Evolutionary conservation across 2,329 filamentous ascomycete species (phyloP).

Genomic region (Cytospora chrysosperma): DNA sequence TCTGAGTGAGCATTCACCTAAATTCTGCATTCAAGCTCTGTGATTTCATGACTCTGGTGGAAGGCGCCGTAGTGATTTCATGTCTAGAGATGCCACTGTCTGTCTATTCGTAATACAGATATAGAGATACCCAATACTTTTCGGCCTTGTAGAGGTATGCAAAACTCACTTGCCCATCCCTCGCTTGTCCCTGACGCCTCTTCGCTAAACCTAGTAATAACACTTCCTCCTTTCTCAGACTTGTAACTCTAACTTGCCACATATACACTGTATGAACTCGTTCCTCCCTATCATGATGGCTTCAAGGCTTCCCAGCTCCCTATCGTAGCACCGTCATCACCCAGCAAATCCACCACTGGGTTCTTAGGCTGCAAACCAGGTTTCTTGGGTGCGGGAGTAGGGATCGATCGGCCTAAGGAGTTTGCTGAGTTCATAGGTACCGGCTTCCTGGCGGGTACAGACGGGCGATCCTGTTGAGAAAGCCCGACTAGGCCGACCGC

Average conservation of each 20-base stretch:
- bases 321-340: conserved; percentile 45
- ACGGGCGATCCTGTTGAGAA: conserved; percentile 26
- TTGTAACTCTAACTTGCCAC: too few relatives aligned
- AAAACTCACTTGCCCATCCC: neutral
- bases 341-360: conserved; percentile 47
- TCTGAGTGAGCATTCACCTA: neutral
- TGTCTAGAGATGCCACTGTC: neutral
- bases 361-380: conserved; percentile 31
- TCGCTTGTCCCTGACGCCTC: neutral
- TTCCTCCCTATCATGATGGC: conserved; percentile 34
- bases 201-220: neutral
- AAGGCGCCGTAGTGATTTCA: neutral
- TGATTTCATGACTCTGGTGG: neutral
- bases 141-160: neutral
- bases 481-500: conserved; percentile 21
- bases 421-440: conserved; percentile 3
- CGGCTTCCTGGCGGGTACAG: conserved; percentile 24
- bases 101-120: neutral
- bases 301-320: conserved; percentile 57
- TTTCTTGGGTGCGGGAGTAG: conserved; percentile 27
- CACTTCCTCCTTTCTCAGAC: neutral
- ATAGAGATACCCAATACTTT: neutral
- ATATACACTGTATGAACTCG: neutral
- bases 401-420: conserved; percentile 8
- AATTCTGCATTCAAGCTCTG: neutral